These are phyloP conservation scores for Magnusiomyces paraingens DNA, from an alignment of 1,139 yeast species.

Conservation along the genomic window DNA sequence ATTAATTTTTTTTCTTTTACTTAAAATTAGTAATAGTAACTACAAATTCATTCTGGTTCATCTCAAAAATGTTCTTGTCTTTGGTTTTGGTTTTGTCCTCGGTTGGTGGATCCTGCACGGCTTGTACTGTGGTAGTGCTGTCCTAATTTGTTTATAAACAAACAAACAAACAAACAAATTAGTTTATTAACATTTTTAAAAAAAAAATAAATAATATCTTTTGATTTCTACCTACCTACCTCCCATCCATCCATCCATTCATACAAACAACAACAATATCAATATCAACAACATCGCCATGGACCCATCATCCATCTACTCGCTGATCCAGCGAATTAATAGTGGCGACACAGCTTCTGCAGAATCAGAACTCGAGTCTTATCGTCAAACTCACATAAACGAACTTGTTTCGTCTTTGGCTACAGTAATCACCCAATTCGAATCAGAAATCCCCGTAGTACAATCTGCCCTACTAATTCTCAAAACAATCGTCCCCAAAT, in stretches of 20 bases:
- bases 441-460: conserved; percentile 26
- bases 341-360: conserved; percentile 14
- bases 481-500: conserved; percentile 56
- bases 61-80: too few species aligned
- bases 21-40: too few species aligned
- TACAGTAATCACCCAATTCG: conserved; percentile 4
- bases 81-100: too few species aligned
- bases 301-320: conserved; percentile 11
- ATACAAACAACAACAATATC: too few species aligned
- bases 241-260: too few species aligned
- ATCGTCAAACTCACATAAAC: conserved; percentile 10
- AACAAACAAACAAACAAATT: too few species aligned
- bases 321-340: conserved; percentile 12
- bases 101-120: too few species aligned
- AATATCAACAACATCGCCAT: conserved; percentile 1
- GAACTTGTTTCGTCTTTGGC: conserved; percentile 10
- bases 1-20: too few species aligned
- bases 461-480: conserved; percentile 69
- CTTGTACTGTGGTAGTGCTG: background rate
- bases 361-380: conserved; percentile 12
- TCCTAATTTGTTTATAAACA: background rate
- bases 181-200: too few species aligned
- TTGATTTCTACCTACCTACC: too few species aligned
- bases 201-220: too few species aligned
- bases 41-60: too few species aligned